Evolutionary conservation across 345 rosid species (phyloP), one percentile per base, ranked within the genome.

Genomic region (Adansonia digitata): DNA sequence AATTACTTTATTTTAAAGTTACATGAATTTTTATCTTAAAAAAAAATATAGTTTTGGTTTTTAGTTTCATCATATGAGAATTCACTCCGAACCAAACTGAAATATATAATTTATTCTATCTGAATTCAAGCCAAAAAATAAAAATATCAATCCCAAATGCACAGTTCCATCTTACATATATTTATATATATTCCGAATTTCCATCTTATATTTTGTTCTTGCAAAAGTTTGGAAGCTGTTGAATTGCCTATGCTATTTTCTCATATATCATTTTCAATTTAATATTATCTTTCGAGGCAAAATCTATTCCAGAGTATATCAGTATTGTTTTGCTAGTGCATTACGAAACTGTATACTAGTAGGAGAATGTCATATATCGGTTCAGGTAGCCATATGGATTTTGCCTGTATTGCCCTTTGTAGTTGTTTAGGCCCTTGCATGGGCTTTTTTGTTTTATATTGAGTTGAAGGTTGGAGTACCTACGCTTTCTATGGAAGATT

Each of bases 371-470:
- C 7, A 8, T 35, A 5, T 63, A 6, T 60, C 17, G 53, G 76
- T 20, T 45, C 20, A 60, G 56, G 26, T 10, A 46, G 71, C 8
- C 3, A 52, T 62, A 10, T 48, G 61, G 49, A 39, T 11, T 35
- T 65, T 15, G 51, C 72, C 52, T 65, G 72, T 75, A 37, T 51
- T 49, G 39, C 69, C 13, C 29, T 75, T 22, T 40, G 64, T 65
- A 64, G 71, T 52, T 75, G 18, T 49, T 51, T 45, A 39, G 63
- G 71, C 72, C 77, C 77, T 49, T 64, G 51, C 64, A 24, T 11
- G 63, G 63, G 77, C 64, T 52, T 40, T 52, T 40, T 52, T 64
- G 46, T 52, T 51, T 9, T 57, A 24, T 10, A 52, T 27, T 48
- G 18, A 62, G 2, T 74, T 74, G 72, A 52, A 53, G 72, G 27